phyloP scores from a whole-genome alignment of 2,329 filamentous ascomycete species.

The Fusarium heterosporum region DNA sequence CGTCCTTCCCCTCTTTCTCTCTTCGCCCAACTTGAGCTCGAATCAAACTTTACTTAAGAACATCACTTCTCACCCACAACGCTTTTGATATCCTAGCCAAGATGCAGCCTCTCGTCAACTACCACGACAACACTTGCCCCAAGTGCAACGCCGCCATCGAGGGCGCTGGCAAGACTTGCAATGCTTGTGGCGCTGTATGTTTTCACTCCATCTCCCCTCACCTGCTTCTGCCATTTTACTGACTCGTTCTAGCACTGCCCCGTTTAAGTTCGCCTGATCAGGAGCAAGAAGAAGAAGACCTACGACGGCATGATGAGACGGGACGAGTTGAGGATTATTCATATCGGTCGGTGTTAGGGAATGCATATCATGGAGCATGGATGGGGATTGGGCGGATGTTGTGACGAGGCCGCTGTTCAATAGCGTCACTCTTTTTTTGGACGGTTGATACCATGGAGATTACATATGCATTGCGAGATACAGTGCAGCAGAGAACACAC shows the following conservation, averaged over 20 bases:
- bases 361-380: slow-evolving; percentile 21
- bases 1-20: neutral
- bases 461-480: neutral
- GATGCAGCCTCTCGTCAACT: slow-evolving; percentile 54
- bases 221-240: slow-evolving; percentile 5
- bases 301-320: slow-evolving; percentile 29
- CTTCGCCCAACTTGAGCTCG: neutral
- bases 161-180: slow-evolving; percentile 64
- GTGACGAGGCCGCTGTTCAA: slow-evolving; percentile 27
- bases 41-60: neutral
- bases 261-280: slow-evolving; percentile 32
- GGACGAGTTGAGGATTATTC: slow-evolving; percentile 18
- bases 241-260: slow-evolving; percentile 42
- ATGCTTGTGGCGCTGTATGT: slow-evolving; percentile 68
- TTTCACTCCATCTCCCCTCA: neutral
- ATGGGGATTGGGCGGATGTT: slow-evolving; percentile 21
- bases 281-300: slow-evolving; percentile 1
- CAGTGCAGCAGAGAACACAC: slow-evolving; percentile 12
- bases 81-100: slow-evolving; percentile 9
- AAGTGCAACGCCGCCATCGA: slow-evolving; percentile 65
- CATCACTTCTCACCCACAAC: neutral
- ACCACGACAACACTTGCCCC: slow-evolving; percentile 61
- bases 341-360: slow-evolving; percentile 20
- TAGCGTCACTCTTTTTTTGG: slow-evolving; percentile 37
- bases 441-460: neutral